phyloP scores from a whole-genome alignment of 2,329 filamentous ascomycete genomes.

The Cadophora luteo-olivacea region DNA sequence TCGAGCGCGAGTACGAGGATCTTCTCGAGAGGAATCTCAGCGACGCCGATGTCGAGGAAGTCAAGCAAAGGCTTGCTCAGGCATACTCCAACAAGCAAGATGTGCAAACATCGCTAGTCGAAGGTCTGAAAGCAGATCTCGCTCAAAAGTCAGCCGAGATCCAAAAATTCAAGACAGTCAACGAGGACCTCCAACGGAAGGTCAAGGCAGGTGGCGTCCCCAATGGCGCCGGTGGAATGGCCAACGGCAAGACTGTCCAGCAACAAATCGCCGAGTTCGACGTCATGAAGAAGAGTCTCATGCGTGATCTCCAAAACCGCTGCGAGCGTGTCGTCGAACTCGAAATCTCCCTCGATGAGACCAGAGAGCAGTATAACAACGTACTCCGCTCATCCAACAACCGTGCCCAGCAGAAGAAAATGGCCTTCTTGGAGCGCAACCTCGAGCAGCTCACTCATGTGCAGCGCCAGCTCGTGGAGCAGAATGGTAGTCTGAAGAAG shows the following conservation, averaged over 20 bases:
- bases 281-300: constrained; percentile 99
- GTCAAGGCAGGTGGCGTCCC: constrained; percentile 69
- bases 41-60: constrained; percentile 80
- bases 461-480: constrained; percentile 95
- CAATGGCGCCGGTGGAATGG: constrained; percentile 63
- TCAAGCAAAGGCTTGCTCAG: constrained; percentile 80
- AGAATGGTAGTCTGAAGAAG: constrained; percentile 97
- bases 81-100: constrained; percentile 79
- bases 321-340: constrained; percentile 98
- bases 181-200: constrained; percentile 80
- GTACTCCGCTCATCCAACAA: constrained; percentile 96
- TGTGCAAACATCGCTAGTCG: constrained; percentile 73
- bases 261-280: constrained; percentile 99
- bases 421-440: constrained; percentile 98
- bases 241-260: constrained; percentile 89
- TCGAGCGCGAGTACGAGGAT: constrained; percentile 86
- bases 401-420: constrained; percentile 99
- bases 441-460: constrained; percentile 97
- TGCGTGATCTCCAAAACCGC: constrained; percentile 97
- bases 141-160: constrained; percentile 82
- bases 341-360: constrained; percentile 96
- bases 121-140: constrained; percentile 79
- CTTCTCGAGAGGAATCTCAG: constrained; percentile 80
- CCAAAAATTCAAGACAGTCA: constrained; percentile 76
- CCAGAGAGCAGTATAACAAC: constrained; percentile 98